A percentile compares a stretch with the other conserved stretches of the same genome.
Evolutionary conservation across 176 grass and related monocot species (phyloP).

Genomic region (Eragrostis nindensis): DNA sequence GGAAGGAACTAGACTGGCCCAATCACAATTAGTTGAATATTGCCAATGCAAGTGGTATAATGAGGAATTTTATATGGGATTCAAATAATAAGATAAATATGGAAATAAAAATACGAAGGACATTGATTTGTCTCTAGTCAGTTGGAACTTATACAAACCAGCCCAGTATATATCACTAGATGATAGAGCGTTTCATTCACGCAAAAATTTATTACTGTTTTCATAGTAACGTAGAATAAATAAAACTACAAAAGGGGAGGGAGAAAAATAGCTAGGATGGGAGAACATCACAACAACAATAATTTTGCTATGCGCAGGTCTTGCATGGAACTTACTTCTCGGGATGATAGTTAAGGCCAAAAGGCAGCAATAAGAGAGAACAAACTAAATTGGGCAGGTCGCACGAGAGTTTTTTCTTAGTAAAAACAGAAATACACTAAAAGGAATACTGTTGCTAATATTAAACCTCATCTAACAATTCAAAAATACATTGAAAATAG

Average conservation of each 20-base stretch:
- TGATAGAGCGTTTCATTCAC: not conserved
- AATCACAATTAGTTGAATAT: slow-evolving; percentile 12
- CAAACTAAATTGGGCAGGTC: not conserved
- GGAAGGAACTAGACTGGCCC: slow-evolving; percentile 4
- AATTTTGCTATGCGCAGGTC: not conserved
- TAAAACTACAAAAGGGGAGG: not conserved
- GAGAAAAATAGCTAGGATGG: not conserved
- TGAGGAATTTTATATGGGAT: not conserved
- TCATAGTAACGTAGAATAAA: too few species aligned
- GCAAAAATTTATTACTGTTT: too few species aligned
- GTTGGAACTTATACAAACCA: not conserved
- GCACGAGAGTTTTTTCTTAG: not conserved
- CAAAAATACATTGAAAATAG: slow-evolving; percentile 22
- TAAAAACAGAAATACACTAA: slow-evolving; percentile 8
- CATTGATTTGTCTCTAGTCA: too few species aligned
- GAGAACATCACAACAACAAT: not conserved
- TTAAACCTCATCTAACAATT: slow-evolving; percentile 3
- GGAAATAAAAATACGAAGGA: too few species aligned
- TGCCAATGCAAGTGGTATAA: not conserved
- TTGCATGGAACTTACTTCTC: not conserved
- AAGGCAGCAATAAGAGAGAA: not conserved
- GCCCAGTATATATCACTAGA: slow-evolving; percentile 1
- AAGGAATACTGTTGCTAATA: not conserved
- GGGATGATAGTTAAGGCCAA: not conserved
- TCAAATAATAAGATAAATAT: not conserved